Evolutionary conservation across 305 asterid species (phyloP), one percentile per base, ranked within the genome.

Genomic region (Rubia peregrina): DNA sequence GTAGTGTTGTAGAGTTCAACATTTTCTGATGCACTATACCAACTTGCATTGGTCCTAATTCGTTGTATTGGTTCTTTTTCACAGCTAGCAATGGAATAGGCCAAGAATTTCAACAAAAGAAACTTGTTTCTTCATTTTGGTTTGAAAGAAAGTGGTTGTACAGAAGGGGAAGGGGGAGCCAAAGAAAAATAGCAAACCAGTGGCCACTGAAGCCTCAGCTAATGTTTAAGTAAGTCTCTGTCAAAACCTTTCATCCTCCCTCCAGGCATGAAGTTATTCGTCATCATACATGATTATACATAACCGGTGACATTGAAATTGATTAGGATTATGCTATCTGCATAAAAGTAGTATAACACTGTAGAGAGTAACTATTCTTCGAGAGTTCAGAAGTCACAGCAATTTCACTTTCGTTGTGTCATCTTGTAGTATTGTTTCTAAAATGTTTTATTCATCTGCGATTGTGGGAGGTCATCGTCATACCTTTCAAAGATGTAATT

Each of bases 41-140:
- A 17, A 51, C 43, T 30, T 53, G 51, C 16, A 26, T 0, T 41
- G 24, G 53, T 55, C 36, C 24, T 6, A 3, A 40, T 21, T 30
- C 46, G 48, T 67, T 70, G 46, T 73, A 9, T 14, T 61, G 65
- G 60, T 21, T 51, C 48, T 36, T 69, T 11, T 53, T 68, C 66
- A 60, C 91, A 89, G 98, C 86, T 89, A 59, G 98, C 90, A 42
- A 70, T 78, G 0, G 95, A 87, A 86, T 97, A 92, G 81, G 76
- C 77, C 77, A 92, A 92, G 75, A 85, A 71, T 75, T 87, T 93
- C 83, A 77, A 73, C 49, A 96, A 87, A 76, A 84, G 90, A 77
- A 89, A 87, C 76, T 80, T 90, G 13, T 93, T 85, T 67, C 76
- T 90, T 49, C n/a, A 65, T 93, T 68, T 73, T 93, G 87, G 79